Base-by-base conservation (phyloP, 495 filamentous ascomycete genomes). In the Apodospora peruviana region DNA sequence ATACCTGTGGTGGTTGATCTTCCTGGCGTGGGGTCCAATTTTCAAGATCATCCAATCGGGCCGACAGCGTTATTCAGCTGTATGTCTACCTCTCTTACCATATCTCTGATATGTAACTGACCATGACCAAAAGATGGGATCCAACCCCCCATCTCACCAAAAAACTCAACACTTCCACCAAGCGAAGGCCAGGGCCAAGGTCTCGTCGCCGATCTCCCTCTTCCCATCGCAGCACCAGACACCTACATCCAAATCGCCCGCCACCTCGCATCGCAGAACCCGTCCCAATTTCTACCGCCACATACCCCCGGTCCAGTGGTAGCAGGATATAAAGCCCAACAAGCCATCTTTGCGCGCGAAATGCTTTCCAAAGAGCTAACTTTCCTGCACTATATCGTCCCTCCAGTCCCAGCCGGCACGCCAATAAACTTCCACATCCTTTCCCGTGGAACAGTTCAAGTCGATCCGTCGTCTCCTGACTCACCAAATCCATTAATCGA, bases 21-120 rank as follows among this genome's bases (percentile, higher is more conserved):
- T 1, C 71, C 77, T 0, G 69, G 74, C 14, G 78, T 82, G n/a
- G 78, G 78, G 11, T 65, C 70, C 39, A 78, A 81, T 47, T 72
- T 79, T 48, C 78, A 82, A 44, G 78, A 81, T 46, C 76, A 80
- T 45, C 55, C 66, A 12, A 29, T 43, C 22, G 21, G 21, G 1
- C 41, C 41, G 1, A 20, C 22, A 4, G 41, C 29, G 14, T 12
- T 32, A 4, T 43, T 43, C 8, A 27, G 14, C 14, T 43, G 5
- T 63, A 67, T 50, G 39, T 64, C 18, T 54, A 56, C 32, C 58
- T 43, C 29, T 43, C 44, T 19, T 53, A 5, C 14, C 60, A 67
- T 49, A 27, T 35, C 39, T 5, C 16, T 43, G 21, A 19, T 16
- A n/a, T 37, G 8, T 27, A 14, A 14, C 29, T 5, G 2, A 21